Base-by-base conservation (phyloP, 202 grass and related monocot genomes). In the Bolboschoenoplectus hybrid region DNA sequence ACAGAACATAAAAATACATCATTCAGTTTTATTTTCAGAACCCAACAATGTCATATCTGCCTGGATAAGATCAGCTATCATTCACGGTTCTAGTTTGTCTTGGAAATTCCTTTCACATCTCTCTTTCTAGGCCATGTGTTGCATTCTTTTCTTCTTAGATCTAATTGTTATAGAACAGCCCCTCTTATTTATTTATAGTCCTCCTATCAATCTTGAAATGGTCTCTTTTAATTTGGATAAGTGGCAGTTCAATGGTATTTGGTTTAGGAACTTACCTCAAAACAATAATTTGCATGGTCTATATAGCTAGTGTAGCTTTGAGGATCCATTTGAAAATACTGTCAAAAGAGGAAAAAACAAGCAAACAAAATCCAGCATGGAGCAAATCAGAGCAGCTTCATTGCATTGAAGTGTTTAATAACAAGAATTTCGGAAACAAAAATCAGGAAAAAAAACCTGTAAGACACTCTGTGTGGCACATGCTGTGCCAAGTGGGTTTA, bases 251-350 rank as follows among this genome's bases (percentile, higher is more conserved):
- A 16, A 57, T 84, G 55, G 86, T 86, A 89, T 85, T 56, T 83
- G 68, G n/a, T 35, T 53, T 78, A 38, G 17, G 57, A 5, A 81
- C 60, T 86, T 89, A 96, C 97, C 93, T 98, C 84, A 83, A 98
- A 98, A 88, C 97, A 98, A 61, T 94, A 98, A 67, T 91, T 86
- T 80, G 90, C 91, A 89, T 98, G 97, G 2, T 92, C 89, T 84
- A 98, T 86, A 67, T 86, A 88, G 56, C 64, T 84, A 92, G 91
- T 89, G 85, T 91, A 92, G 0, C 84, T 94, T 89, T 95, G 84
- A 85, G 92, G 82, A 90, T 98, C 87, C 97, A 98, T 83, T 93
- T 96, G 89, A 87, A 94, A 98, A 92, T 98, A 98, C 97, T 98
- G 97, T 67, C 74, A 64, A 44, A 88, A 58, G 80, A 62, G 82